phyloP scores from a whole-genome alignment of 2,329 filamentous ascomycete genomes.

The Sporothrix brunneoviolacea region DNA sequence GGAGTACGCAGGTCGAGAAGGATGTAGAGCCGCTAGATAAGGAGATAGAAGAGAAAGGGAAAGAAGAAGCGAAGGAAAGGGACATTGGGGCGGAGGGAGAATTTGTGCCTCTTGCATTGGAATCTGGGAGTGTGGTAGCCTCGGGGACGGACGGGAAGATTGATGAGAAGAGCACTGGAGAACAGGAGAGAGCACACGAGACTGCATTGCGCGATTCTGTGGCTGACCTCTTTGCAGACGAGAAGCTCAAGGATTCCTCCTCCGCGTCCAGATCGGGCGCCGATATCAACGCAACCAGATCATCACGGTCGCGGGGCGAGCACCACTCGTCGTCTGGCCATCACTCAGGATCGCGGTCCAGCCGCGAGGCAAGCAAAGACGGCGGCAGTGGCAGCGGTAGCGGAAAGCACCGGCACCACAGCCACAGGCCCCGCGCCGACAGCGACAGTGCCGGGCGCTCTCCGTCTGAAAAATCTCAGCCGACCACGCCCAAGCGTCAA shows the following conservation, averaged over 20 bases:
- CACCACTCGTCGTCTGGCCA: slow-evolving; percentile 28
- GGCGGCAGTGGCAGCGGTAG: slow-evolving; percentile 17
- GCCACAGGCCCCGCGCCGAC: slow-evolving; percentile 22
- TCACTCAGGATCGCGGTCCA: no score
- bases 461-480: slow-evolving; percentile 28
- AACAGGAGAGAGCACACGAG: slow-evolving; percentile 28
- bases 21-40: slow-evolving; percentile 10
- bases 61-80: no score
- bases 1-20: slow-evolving; percentile 16
- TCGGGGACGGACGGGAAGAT: slow-evolving; percentile 15
- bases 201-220: slow-evolving; percentile 38
- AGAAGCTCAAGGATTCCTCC: slow-evolving; percentile 32
- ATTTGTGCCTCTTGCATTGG: slow-evolving; percentile 13
- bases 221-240: slow-evolving; percentile 53
- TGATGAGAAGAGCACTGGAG: neutral
- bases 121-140: slow-evolving; percentile 6
- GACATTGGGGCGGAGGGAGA: neutral
- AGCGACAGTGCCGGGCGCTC: slow-evolving; percentile 27
- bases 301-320: slow-evolving; percentile 31
- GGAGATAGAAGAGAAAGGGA: slow-evolving; percentile 13
- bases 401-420: slow-evolving; percentile 20
- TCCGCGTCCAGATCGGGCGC: neutral
- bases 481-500: slow-evolving; percentile 35
- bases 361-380: slow-evolving; percentile 28
- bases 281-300: slow-evolving; percentile 23